Base-by-base conservation (phyloP, 805 yeast species). In the Kuraishia molischiana region DNA sequence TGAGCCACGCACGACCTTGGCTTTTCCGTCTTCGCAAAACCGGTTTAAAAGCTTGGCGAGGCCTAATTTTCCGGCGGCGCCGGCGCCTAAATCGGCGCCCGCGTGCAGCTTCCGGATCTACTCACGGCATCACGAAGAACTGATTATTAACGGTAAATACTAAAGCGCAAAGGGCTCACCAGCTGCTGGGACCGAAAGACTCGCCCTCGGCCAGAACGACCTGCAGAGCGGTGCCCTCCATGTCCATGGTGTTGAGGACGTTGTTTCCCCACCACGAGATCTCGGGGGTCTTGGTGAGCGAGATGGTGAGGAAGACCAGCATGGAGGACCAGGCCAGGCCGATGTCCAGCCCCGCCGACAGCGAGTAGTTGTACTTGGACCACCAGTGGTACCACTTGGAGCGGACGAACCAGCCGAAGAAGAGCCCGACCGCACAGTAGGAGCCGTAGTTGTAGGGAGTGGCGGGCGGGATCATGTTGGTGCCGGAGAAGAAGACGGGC, bases 391-490 rank as follows among this genome's bases (percentile, higher is more conserved):
- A 50, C 52, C 70, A 70, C 46, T 64, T 59, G 41, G 62, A 58
- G 46, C 71, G 67, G 47, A 77, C 57, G 45, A 61, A 54, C 49
- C 67, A 66, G 72, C 69, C 73, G 59, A 74, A 74, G 39, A 34
- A 10, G 19, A n/a, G 10, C 8, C 37, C 37, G 20, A 34, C n/a
- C 10, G 9, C 17, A 9, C 15, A 24, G 59, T 71, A 79, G 4
- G 74, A 56, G 22, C 72, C 67, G 54, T 77, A 78, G 53, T 77
- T 78, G 53, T 77, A 79, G 20, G 83, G 77, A 4, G 86, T 77
- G 26, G 84, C 79, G 30, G 90, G 89, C 10, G 90, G 89, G 48
- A 79, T 74, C 45, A 67, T 64, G 33, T 77, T 78, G 13, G 72
- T 56, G 4, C 74, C 70, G 15, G 68, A 61, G 48, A 83, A 69